Base-by-base conservation (phyloP, 805 yeast species). In the Torulaspora franciscae region DNA sequence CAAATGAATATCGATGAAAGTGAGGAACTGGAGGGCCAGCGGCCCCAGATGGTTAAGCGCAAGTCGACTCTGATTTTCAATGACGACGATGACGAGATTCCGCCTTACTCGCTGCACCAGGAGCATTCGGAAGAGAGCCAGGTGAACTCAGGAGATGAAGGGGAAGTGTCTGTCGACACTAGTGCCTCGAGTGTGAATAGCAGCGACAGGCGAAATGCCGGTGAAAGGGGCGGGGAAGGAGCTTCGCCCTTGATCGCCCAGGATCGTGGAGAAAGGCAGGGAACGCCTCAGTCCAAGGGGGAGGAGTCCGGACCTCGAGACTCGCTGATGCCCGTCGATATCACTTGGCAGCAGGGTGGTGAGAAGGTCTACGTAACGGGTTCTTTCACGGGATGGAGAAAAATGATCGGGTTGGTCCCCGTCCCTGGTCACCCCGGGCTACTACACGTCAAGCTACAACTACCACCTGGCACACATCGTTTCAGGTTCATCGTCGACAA, bases 341-440 rank as follows among this genome's bases (percentile, higher is more conserved):
- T 89, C 46, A 80, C 79, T 52, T 91, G 99, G 99, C 81, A 80
- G 13, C 96, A 91, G 65, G 98, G 98, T n/a, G 99, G 99, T 49
- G 78, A 78, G 40, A 85, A 85, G 57, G 98, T 93, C 2, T 93
- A 89, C 64, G 96, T 91, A 10, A 93, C 97, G 28, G 99, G 99
- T 40, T 85, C 97, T 0, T 91, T 91, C 67, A 93, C 99, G 0
- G 96, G 96, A 3, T 93, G 99, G 98, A 74, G 96, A 54, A 91
- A 90, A 67, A 91, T 93, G 98, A 90, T 91, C 59, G 95, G 95
- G 32, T 70, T 93, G 56, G 75, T 75, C 25, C 67, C 70, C 7
- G 67, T 66, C 10, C 54, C 62, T 5, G 61, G 58, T 25, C 64
- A 62, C 25, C 66, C 65, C 4, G 64, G 63, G 8, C 30, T 60